A percentile compares a stretch with the other conserved stretches of the same genome.
Evolutionary conservation across 2,329 filamentous ascomycete species (phyloP).

Genomic region (Cytospora piceae): DNA sequence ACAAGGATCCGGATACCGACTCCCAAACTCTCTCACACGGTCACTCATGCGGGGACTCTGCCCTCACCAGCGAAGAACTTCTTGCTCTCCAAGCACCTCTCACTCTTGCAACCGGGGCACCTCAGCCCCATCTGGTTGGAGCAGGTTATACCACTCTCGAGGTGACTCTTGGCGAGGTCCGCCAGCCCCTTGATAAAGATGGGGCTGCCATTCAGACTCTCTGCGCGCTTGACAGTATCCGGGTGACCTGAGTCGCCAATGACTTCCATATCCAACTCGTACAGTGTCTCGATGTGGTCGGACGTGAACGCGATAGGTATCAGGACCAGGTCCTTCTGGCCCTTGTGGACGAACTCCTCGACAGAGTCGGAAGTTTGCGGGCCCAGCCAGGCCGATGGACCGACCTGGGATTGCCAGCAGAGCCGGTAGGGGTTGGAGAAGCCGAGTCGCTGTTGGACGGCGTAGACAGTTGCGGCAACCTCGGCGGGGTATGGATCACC

Average conservation of each 20-base stretch:
- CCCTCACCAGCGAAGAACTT: constrained; percentile 59
- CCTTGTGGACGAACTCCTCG: constrained; percentile 84
- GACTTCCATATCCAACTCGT: constrained; percentile 91
- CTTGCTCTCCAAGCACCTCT: constrained; percentile 80
- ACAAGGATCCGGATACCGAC: neutral
- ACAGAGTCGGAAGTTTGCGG: constrained; percentile 91
- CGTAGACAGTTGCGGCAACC: constrained; percentile 92
- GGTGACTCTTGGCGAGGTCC: constrained; percentile 80
- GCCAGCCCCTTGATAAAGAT: constrained; percentile 91
- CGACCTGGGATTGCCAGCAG: constrained; percentile 98
- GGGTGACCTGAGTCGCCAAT: constrained; percentile 82
- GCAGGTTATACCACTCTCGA: constrained; percentile 69
- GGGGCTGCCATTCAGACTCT: constrained; percentile 87
- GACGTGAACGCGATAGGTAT: constrained; percentile 97
- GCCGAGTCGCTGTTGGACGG: constrained; percentile 89
- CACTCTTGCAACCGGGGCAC: constrained; percentile 91
- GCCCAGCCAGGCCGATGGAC: constrained; percentile 91
- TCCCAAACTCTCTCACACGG: neutral
- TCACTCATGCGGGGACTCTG: constrained; percentile 11
- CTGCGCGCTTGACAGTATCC: constrained; percentile 84
- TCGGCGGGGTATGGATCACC: constrained; percentile 95
- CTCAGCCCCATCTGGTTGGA: constrained; percentile 86
- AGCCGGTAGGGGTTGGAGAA: constrained; percentile 91
- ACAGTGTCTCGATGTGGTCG: constrained; percentile 98
- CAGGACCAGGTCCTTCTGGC: constrained; percentile 86